Base-by-base conservation (phyloP, 768 basidiomycete species). In the Suillus paluster region DNA sequence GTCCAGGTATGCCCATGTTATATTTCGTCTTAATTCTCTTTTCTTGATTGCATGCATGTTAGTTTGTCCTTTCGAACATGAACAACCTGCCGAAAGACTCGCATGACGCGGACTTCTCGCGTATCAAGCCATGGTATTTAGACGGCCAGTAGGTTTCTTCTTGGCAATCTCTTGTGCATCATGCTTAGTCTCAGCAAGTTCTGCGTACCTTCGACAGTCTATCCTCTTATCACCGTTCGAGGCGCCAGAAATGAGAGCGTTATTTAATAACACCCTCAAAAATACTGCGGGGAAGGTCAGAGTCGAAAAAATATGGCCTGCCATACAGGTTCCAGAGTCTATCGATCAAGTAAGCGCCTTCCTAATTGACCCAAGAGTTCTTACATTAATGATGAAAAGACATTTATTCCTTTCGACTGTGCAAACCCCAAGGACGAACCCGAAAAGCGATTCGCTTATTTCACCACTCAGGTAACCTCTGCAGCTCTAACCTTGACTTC, bases 71-170 rank as follows among this genome's bases (percentile, higher is more conserved):
- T 67, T 86, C 86, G 7, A 84, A 91, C 66, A 76, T 98, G 62
- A 99, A 98, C 77, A 83, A 90, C 67, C 80, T 97, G 12, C 97
- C 97, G 1, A 94, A 95, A 69, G 92, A 96, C 68, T 94, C 95
- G 2, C 96, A 90, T 66, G 92, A 96, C 63, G 86, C 92, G 25
- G 97, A 99, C 75, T 98, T 99, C 78, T 97, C 95, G 11, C 87
- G 97, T 12, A 91, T 99, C 68, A 99, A 97, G 77, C 93, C 95
- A 1, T 99, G 97, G 97, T 97, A 96, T 74, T 84, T 99, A 12
- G 97, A 99, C 67, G 91, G 90, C 71, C 86, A 94, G 96, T 97
- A 76, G 71, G 93, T 78, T 11, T 49, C n/a, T 55, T 63, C 63
- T 14, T 39, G 21, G 42, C 25, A 17, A 33, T 45, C 9, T 15